These are phyloP conservation scores for Ustilago nuda DNA, from an alignment of 1,284 basidiomycete species.

Conservation along the genomic window DNA sequence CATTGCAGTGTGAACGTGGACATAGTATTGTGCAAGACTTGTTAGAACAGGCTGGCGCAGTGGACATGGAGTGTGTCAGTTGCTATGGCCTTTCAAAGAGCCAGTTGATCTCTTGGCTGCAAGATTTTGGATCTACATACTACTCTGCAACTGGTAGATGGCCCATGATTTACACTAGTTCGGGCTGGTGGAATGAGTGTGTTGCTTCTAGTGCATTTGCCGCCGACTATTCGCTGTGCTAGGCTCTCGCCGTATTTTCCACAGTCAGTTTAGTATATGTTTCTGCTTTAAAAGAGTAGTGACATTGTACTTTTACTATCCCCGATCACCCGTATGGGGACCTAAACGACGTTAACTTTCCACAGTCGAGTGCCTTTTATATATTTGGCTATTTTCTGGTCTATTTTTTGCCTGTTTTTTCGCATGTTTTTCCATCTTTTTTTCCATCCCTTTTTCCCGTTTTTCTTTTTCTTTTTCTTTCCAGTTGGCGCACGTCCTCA, in stretches of 20 bases:
- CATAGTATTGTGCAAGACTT: neutral
- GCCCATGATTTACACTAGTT: conserved; percentile 76
- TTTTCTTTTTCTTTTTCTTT: neutral
- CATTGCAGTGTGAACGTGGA: neutral
- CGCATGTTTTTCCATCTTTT: too few species aligned
- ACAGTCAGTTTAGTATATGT: too few species aligned
- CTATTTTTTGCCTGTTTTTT: neutral
- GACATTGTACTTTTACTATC: too few species aligned
- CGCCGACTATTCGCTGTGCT: conserved; percentile 74
- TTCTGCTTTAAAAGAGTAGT: too few species aligned
- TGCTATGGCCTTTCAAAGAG: conserved; percentile 75
- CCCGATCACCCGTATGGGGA: too few species aligned
- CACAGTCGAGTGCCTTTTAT: neutral
- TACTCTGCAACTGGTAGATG: conserved; percentile 72
- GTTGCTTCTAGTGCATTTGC: conserved; percentile 73
- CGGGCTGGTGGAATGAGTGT: conserved; percentile 78
- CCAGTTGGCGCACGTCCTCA: neutral
- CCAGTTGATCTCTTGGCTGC: conserved; percentile 76
- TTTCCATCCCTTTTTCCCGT: too few species aligned
- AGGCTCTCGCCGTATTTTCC: too few species aligned
- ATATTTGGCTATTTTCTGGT: neutral
- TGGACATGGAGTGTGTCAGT: conserved; percentile 41
- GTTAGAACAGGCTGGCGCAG: conserved; percentile 21
- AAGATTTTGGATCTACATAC: conserved; percentile 73
- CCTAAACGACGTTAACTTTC: too few species aligned